Evolutionary conservation across 495 filamentous ascomycete genomes (phyloP), one percentile per base, ranked within the genome.

Genomic region (Xylaria intraflava): DNA sequence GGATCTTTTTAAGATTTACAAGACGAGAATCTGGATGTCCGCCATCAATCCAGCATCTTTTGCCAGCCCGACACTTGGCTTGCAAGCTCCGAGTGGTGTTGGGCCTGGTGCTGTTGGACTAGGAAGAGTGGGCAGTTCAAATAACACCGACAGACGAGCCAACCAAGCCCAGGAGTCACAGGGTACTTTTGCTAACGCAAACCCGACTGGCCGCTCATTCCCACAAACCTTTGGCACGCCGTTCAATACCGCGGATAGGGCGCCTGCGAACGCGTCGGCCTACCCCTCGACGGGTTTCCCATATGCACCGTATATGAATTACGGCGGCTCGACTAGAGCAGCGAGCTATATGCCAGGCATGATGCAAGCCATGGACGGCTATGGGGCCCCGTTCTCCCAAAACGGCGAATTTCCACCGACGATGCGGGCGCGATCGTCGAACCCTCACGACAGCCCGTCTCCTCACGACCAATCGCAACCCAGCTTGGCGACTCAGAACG

Each of bases 11-110:
- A 96, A 96, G 65, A 90, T 96, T 53, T 98, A 95, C 75, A 98
- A 98, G 74, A 95, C 91, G 17, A 82, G 93, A 49, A 97, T 98
- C 65, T 98, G 93, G 93, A 95, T 98, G 90, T 96, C 90, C 5
- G 92, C 93, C 7, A 94, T 98, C 72, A 98, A 98, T 64, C 94
- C 93, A 2, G 93, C 93, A 6, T 95, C 92, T 1, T 96, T 96
- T 67, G 89, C 90, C n/a, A 91, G 88, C 47, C 87, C 88, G 3
- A 76, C 80, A 23, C 73, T 86, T 43, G 83, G 87, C 26, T 70
- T 92, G 29, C 83, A 85, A 62, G 78, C 81, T 2, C 80, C 84
- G 1, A 82, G 78, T 55, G 79, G 79, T 23, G 75, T 84, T 59
- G 83, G 81, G 6, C 78, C 82, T 16, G 82, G 81, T 26, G 79